Evolutionary conservation across 2,329 filamentous ascomycete genomes (phyloP), one percentile per base, ranked within the genome.

Genomic region (Aspergillus pseudoglaucus): DNA sequence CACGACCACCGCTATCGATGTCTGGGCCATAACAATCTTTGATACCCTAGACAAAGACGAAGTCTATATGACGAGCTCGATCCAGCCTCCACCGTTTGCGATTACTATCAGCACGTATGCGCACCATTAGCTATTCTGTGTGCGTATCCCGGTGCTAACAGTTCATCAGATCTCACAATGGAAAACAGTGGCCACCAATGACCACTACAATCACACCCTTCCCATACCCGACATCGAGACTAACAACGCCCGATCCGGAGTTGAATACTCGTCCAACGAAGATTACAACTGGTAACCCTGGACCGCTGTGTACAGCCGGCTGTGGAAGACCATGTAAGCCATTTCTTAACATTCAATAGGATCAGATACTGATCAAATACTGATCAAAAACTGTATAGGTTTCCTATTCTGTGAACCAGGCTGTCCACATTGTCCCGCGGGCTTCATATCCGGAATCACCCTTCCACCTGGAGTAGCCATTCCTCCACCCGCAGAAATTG

Each of bases 151-250:
- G n/a, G n/a, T n/a, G n/a, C n/a, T n/a, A n/a, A n/a, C n/a, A n/a
- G n/a, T n/a, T n/a, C n/a, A n/a, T n/a, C n/a, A n/a, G n/a, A n/a
- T n/a, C n/a, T n/a, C 25, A 33, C 1, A 15, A 32, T 20, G 37
- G 37, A 6, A 22, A 40, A 22, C n/a, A 17, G 6, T 22, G 18
- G 37, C 15, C 15, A 4, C 42, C 27, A 32, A 20, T 27, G 14
- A 33, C 27, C 42, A 44, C 42, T 12, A 44, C 27, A 23, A 27
- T 44, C 15, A 44, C 42, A 15, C 42, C 42, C n/a, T 25, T 33
- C 18, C 42, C 42, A 2, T 44, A 44, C 37, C 42, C 27, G 2
- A 44, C 42, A 9, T 10, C 27, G 12, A 44, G n/a, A 10, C 14
- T 15, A 4, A 22, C 6, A 12, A 40, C 2, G 2, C 37, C 37